Conservation (phyloP, 192 early-diverging fungal species). For the Glomus cerebriforme region DNA sequence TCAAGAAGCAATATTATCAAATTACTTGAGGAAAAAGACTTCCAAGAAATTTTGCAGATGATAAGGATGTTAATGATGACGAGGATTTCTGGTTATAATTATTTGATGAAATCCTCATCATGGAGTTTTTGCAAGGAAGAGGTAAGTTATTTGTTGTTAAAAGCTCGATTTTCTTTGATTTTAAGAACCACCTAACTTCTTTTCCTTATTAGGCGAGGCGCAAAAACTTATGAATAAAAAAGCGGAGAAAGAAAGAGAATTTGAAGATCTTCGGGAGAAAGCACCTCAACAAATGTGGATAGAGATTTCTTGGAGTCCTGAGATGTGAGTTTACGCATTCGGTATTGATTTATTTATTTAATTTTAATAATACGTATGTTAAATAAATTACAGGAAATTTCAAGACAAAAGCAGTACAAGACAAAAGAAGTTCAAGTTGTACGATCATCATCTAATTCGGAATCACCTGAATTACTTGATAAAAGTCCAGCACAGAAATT, state of each 20-base stretch:
- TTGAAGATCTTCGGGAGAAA: conserved; percentile 62
- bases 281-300: conserved; percentile 81
- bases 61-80: not conserved
- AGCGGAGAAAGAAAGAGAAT: conserved; percentile 64
- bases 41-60: not conserved
- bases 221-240: conserved; percentile 72
- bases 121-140: conserved; percentile 11
- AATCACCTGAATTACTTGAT: no score
- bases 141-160: no score
- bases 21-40: conserved; percentile 58
- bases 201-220: conserved; percentile 37
- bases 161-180: no score
- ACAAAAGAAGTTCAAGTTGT: not conserved
- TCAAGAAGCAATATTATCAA: conserved; percentile 75
- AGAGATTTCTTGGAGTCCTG: conserved; percentile 70
- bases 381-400: not conserved
- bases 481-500: no score
- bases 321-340: conserved; percentile 70
- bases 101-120: not conserved
- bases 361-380: no score
- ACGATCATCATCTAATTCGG: no score
- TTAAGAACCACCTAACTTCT: no score
- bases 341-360: no score
- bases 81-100: conserved; percentile 17
- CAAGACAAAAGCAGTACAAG: not conserved